Evolutionary conservation across 768 basidiomycete species (phyloP), one percentile per base, ranked within the genome.

Genomic region (Lentinula sp.): DNA sequence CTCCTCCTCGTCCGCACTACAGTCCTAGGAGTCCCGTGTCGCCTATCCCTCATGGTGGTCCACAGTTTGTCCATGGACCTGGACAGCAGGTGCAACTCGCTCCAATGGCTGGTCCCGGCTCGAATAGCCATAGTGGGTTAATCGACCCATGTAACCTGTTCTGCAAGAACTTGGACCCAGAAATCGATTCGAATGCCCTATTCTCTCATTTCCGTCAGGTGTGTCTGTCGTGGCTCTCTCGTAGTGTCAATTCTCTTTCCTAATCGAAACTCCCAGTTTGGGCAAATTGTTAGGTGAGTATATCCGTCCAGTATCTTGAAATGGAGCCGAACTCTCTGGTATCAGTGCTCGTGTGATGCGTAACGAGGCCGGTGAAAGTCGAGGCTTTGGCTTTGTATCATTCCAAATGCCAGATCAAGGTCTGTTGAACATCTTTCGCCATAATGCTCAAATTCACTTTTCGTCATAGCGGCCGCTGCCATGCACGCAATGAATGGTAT

Each of bases 101-200:
- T 1, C 93, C 92, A 13, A 56, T 82, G 51, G 63, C 65, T 18
- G 91, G 91, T 3, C 91, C 89, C 42, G 90, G 91, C n/a, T 86
- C 90, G 39, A 83, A 66, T 58, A 93, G 90, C 68, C 90, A 93
- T 68, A 92, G 90, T 64, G 93, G 93, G 18, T 78, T 95, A 32
- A 93, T 93, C 63, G 92, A 93, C 72, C 92, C 93, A 0, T 94
- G 91, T 79, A 93, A 93, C 69, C 73, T 94, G 51, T 94, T 94
- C 72, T 91, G 89, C 81, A 93, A 93, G 79, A 94, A 94, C 70
- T 77, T 96, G 54, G 91, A 93, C 72, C 83, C 90, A 2, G 82
- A 86, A 6, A 88, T 95, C 41, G 90, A 92, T 71, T 94, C 93
- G 0, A 92, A 95, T 70, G 84, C 83, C 39, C 80, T 96, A 13